These are phyloP conservation scores for Cercospora sp. DNA, from an alignment of 2,329 filamentous ascomycete species.

Conservation along the genomic window DNA sequence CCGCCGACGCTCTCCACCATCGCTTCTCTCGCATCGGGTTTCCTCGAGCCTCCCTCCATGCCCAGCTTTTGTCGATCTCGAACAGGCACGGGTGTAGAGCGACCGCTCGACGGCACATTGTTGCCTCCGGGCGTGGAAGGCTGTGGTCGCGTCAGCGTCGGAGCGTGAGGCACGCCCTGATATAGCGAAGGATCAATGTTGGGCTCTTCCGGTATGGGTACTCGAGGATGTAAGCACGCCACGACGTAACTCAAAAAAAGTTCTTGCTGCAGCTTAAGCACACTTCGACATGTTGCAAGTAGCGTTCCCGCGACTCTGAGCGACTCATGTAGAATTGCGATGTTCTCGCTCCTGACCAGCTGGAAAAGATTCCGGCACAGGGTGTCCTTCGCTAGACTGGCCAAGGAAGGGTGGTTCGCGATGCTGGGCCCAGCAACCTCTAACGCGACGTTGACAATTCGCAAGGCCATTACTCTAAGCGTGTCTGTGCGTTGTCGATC, in stretches of 20 bases:
- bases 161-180: constrained; percentile 86
- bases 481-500: constrained; percentile 90
- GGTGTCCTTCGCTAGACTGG: constrained; percentile 85
- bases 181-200: constrained; percentile 91
- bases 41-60: constrained; percentile 84
- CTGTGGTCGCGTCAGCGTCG: constrained; percentile 77
- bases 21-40: constrained; percentile 92
- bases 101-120: constrained; percentile 68
- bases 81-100: constrained; percentile 85
- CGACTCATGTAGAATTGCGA: constrained; percentile 90
- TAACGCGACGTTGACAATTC: constrained; percentile 94
- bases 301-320: constrained; percentile 88
- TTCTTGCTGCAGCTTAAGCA: constrained; percentile 95
- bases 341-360: constrained; percentile 91
- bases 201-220: constrained; percentile 87
- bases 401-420: constrained; percentile 84
- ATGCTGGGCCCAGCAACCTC: constrained; percentile 96
- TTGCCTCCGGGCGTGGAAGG: constrained; percentile 44
- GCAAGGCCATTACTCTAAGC: constrained; percentile 94
- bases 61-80: constrained; percentile 91
- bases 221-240: constrained; percentile 87
- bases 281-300: constrained; percentile 82
- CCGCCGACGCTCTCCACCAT: constrained; percentile 98
- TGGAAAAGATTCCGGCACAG: constrained; percentile 95
- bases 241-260: constrained; percentile 93